A percentile compares a stretch with the other conserved stretches of the same genome.
phyloP scores from a whole-genome alignment of 495 filamentous ascomycete species.

The Evernia prunastri region DNA sequence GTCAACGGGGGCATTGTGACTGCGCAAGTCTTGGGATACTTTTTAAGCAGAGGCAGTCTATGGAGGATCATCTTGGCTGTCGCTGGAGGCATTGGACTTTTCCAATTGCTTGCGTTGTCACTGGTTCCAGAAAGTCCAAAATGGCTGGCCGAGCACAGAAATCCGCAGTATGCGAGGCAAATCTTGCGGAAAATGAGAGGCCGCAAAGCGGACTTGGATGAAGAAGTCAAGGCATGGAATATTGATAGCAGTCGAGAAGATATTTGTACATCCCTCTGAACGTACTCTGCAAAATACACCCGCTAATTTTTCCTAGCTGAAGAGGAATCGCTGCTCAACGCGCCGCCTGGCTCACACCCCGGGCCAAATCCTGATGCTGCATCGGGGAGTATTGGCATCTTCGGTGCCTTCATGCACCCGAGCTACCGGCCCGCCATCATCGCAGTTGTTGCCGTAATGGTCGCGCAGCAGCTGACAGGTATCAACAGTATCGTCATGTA shows the following conservation, averaged over 20 bases:
- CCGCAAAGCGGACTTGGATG: slow-evolving; percentile 57
- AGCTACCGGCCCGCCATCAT: slow-evolving; percentile 69
- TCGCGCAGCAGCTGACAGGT: slow-evolving; percentile 83
- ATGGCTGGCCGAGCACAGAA: slow-evolving; percentile 69
- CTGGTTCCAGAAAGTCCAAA: slow-evolving; percentile 77
- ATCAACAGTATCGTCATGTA: slow-evolving; percentile 99
- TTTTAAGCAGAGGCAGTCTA: slow-evolving; percentile 64
- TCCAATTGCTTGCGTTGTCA: slow-evolving; percentile 60
- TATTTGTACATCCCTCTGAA: slow-evolving; percentile 19
- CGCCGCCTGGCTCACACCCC: slow-evolving; percentile 29
- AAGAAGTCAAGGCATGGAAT: slow-evolving; percentile 65
- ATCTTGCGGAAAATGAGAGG: slow-evolving; percentile 72
- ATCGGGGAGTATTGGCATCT: slow-evolving; percentile 53
- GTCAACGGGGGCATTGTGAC: slow-evolving; percentile 89
- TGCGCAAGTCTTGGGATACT: slow-evolving; percentile 78
- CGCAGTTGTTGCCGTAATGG: slow-evolving; percentile 84
- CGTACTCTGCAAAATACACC: neutral
- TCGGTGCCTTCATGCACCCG: slow-evolving; percentile 56
- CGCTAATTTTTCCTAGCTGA: slow-evolving; percentile 27
- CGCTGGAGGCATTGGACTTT: slow-evolving; percentile 59
- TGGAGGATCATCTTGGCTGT: slow-evolving; percentile 80
- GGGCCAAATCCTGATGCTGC: slow-evolving; percentile 28
- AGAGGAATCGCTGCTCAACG: slow-evolving; percentile 43
- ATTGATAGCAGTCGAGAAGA: slow-evolving; percentile 39
- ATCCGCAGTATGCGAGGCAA: slow-evolving; percentile 52